Evolutionary conservation across 2,329 filamentous ascomycete species (phyloP).

Genomic region (Calonectria multiphialidica): DNA sequence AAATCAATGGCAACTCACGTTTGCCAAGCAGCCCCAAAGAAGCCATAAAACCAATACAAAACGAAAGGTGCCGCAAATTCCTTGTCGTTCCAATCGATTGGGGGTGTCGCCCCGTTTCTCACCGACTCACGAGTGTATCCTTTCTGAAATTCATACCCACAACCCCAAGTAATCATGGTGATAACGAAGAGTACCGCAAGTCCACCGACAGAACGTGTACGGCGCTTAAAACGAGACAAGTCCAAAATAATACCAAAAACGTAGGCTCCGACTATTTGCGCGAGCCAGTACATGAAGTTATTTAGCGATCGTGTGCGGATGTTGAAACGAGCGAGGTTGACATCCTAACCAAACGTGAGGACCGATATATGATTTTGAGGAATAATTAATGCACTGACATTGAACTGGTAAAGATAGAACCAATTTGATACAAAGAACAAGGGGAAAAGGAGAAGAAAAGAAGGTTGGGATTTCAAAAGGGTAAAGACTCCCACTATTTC

Average conservation of each 20-base stretch:
- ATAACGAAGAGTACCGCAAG: background rate
- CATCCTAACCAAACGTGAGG: background rate
- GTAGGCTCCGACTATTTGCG: background rate
- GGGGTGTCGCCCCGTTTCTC: background rate
- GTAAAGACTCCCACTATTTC: background rate
- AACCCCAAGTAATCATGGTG: conserved; percentile 11
- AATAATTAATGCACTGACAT: background rate
- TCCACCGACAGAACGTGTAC: background rate
- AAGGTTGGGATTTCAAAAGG: background rate
- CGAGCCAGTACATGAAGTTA: conserved; percentile 11
- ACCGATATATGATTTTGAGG: no score
- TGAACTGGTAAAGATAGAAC: conserved; percentile 7
- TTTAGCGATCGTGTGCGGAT: conserved; percentile 7
- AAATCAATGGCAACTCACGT: background rate
- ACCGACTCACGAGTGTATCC: conserved; percentile 4
- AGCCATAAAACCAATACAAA: conserved; percentile 5
- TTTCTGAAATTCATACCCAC: conserved; percentile 3
- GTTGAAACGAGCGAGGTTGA: conserved; percentile 1
- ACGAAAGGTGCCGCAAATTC: conserved; percentile 1
- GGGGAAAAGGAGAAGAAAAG: background rate
- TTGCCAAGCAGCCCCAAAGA: conserved; percentile 4
- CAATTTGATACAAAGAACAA: conserved; percentile 5
- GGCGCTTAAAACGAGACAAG: background rate
- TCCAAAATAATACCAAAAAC: background rate
- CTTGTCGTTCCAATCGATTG: background rate